A percentile compares a stretch with the other conserved stretches of the same genome.
phyloP scores from a whole-genome alignment of 2,329 filamentous ascomycete species.

The Trichoderma gracile region DNA sequence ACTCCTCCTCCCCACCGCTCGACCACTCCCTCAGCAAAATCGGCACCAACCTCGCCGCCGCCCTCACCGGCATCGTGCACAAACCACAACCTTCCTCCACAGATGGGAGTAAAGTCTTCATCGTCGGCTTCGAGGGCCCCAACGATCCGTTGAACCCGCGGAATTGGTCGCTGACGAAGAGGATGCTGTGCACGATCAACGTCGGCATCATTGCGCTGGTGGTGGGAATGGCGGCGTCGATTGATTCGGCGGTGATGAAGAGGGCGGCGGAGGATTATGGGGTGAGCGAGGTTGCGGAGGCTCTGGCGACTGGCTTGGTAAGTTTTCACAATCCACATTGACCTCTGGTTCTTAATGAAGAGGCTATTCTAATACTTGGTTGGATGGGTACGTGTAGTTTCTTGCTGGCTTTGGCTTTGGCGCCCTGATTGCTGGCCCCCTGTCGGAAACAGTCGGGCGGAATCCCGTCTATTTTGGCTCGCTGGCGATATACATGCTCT shows the following conservation, averaged over 20 bases:
- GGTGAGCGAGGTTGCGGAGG: slow-evolving; percentile 10
- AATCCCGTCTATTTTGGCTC: slow-evolving; percentile 16
- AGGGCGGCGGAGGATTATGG: slow-evolving; percentile 3
- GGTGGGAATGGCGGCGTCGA: slow-evolving; percentile 15
- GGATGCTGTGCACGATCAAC: background rate
- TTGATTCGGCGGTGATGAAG: slow-evolving; percentile 2
- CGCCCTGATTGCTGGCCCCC: slow-evolving; percentile 7
- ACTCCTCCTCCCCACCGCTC: background rate
- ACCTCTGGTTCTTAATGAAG: too few species aligned
- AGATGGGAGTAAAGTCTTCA: background rate
- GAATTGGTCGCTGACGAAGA: slow-evolving; percentile 1
- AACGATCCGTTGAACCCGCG: slow-evolving; percentile 6
- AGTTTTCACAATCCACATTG: background rate
- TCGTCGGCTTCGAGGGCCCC: slow-evolving; percentile 9
- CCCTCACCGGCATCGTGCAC: slow-evolving; percentile 3
- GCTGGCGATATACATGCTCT: slow-evolving; percentile 16
- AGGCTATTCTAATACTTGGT: too few species aligned
- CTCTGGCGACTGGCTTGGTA: slow-evolving; percentile 15
- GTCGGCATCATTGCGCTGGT: slow-evolving; percentile 15
- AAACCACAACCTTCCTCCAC: background rate
- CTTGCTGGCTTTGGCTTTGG: slow-evolving; percentile 17
- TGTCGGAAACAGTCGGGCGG: slow-evolving; percentile 10
- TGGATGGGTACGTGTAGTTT: background rate
- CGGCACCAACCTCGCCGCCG: slow-evolving; percentile 8
- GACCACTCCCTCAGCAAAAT: background rate